A percentile compares a stretch with the other conserved stretches of the same genome.
Conservation (phyloP, 2,329 filamentous ascomycete genomes). For the Colletotrichum sp. region DNA sequence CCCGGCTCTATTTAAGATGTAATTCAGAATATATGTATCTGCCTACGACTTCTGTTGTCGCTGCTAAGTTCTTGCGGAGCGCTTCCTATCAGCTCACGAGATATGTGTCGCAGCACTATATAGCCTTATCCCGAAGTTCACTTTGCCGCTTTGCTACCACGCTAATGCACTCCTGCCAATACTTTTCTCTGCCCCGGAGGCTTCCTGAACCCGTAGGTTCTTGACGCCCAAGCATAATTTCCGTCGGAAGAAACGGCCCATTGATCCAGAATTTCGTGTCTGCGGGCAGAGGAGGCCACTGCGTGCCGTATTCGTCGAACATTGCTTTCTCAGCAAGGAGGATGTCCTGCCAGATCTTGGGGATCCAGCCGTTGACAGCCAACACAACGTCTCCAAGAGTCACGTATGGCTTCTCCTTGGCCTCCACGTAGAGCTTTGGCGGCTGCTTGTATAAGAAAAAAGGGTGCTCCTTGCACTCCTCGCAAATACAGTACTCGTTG, state of each 20-base stretch:
- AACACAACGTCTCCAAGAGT: neutral
- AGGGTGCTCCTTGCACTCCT: slow-evolving; percentile 1
- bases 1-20: too few species aligned
- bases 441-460: neutral
- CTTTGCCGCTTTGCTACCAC: neutral
- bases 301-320: neutral
- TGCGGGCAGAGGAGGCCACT: neutral
- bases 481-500: neutral
- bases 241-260: neutral
- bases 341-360: neutral
- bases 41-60: too few species aligned
- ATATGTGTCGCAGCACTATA: neutral
- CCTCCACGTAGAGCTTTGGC: neutral
- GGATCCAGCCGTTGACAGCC: neutral
- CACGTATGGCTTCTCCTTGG: neutral
- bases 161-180: neutral
- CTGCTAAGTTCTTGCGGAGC: too few species aligned
- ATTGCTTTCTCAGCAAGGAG: neutral
- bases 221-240: neutral
- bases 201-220: neutral
- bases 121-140: neutral
- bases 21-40: too few species aligned
- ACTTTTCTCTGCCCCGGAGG: neutral
- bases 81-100: too few species aligned
- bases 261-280: neutral